Evolutionary conservation across 2,329 filamentous ascomycete species (phyloP).

Genomic region (Colletotrichum falcatum): DNA sequence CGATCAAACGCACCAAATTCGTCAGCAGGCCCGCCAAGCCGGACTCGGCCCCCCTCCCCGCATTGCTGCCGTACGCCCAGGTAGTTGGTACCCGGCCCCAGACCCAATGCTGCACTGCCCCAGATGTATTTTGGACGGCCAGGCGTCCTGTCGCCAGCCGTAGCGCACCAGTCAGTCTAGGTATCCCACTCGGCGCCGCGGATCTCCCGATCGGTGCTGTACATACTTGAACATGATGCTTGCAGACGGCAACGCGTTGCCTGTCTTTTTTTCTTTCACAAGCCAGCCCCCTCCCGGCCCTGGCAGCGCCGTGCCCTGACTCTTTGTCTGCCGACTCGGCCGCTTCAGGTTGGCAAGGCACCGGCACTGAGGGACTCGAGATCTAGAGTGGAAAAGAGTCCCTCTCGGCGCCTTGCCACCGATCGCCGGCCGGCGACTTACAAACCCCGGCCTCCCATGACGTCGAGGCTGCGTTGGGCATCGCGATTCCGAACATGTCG

Average conservation of each 20-base stretch:
- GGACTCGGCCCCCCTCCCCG: background rate
- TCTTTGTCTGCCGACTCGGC: slow-evolving; percentile 4
- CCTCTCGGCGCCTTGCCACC: background rate
- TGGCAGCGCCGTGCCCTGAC: background rate
- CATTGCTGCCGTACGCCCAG: background rate
- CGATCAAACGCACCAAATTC: slow-evolving; percentile 23
- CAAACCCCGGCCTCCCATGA: slow-evolving; percentile 1
- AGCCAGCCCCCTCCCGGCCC: background rate
- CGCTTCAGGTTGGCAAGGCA: background rate
- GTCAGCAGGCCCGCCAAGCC: background rate
- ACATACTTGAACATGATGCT: background rate
- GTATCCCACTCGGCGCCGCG: background rate
- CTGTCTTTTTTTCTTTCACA: background rate
- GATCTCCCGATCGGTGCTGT: slow-evolving; percentile 3
- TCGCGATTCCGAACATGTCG: background rate
- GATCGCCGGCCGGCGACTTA: slow-evolving; percentile 19
- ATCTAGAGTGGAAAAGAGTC: slow-evolving; percentile 20
- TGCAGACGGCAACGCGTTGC: background rate
- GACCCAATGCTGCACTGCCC: slow-evolving; percentile 22
- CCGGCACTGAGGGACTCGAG: background rate
- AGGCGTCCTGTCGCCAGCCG: background rate
- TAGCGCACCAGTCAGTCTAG: background rate
- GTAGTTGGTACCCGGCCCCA: slow-evolving; percentile 9
- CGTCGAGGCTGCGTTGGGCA: background rate
- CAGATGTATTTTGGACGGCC: slow-evolving; percentile 24